Base-by-base conservation (phyloP, 2,329 filamentous ascomycete genomes). In the Pseudogymnoascus sp. region DNA sequence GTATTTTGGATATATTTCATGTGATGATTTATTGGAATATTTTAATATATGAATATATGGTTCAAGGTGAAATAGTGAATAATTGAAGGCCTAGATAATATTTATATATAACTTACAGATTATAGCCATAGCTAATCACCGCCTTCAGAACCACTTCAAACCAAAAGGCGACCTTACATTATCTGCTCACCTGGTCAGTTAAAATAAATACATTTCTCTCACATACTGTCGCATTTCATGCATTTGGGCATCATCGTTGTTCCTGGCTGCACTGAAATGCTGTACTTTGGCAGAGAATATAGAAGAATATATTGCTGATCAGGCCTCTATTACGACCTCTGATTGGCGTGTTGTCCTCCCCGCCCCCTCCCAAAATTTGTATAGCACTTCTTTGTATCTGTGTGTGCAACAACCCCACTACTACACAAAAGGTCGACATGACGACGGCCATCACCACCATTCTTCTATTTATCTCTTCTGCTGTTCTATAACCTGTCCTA, bases 331-430 rank as follows among this genome's bases (percentile, higher is more conserved):
- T 19, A 19, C 19, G 19, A 19, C 8, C 42, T 49, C 42, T 49
- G 42, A 49, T 49, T 49, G 42, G 42, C 42, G 22, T 30, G 42
- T 30, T 16, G 7, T 49, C 23, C 23, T 16, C 42, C 42, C 42
- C 42, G 42, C 42, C 28, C 42, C 23, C 5, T 6, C 11, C 42
- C 42, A 49, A 49, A 49, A 49, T 49, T 49, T 49, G 23, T 28
- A 49, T 30, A 9, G 42, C 23, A 49, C 23, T 49, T 33, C 23
- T 49, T 33, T 49, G 42, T 49, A 49, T 49, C 42, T 49, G 38
- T 49, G 42, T 49, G 42, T 49, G 42, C 42, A 45, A 45, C 42
- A 49, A 49, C 42, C 42, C 42, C 42, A 49, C 42, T 49, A 49
- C 42, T 19, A 19, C 42, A 49, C 42, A 49, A 49, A 49, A 49